phyloP scores from a whole-genome alignment of 768 basidiomycete genomes.

The Boletus coccyginus region DNA sequence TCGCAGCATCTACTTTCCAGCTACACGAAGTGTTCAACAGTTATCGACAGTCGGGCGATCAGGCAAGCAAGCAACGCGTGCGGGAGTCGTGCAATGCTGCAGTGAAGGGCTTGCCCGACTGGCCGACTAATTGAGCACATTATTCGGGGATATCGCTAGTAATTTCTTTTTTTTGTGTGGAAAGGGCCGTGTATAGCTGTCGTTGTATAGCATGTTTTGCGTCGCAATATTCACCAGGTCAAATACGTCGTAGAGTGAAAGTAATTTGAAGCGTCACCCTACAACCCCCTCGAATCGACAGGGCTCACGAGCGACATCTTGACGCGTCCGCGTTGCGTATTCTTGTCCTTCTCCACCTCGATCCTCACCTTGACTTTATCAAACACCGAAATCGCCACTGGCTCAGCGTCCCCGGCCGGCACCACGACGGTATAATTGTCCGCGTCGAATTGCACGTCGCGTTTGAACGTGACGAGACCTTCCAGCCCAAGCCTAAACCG shows the following conservation, averaged over 20 bases:
- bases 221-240: not conserved
- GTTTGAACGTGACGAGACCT: constrained; percentile 92
- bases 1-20: constrained; percentile 71
- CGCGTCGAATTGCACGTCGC: constrained; percentile 83
- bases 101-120: constrained; percentile 67
- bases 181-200: not conserved
- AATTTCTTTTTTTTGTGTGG: not conserved
- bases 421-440: constrained; percentile 86
- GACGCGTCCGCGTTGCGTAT: constrained; percentile 87
- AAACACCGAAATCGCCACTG: constrained; percentile 78
- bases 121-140: constrained; percentile 44
- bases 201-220: not conserved
- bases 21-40: constrained; percentile 70
- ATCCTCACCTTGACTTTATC: constrained; percentile 92
- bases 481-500: constrained; percentile 80
- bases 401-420: constrained; percentile 37
- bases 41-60: constrained; percentile 72
- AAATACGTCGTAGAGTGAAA: too few species aligned
- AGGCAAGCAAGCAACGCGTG: constrained; percentile 69
- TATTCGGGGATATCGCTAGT: not conserved
- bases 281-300: constrained; percentile 51
- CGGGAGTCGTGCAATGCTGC: constrained; percentile 79
- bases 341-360: constrained; percentile 91
- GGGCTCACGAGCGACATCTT: constrained; percentile 77
- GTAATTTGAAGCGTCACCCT: constrained; percentile 2